Evolutionary conservation across 2,329 filamentous ascomycete species (phyloP).

Genomic region (Beauveria pseudobassiana): DNA sequence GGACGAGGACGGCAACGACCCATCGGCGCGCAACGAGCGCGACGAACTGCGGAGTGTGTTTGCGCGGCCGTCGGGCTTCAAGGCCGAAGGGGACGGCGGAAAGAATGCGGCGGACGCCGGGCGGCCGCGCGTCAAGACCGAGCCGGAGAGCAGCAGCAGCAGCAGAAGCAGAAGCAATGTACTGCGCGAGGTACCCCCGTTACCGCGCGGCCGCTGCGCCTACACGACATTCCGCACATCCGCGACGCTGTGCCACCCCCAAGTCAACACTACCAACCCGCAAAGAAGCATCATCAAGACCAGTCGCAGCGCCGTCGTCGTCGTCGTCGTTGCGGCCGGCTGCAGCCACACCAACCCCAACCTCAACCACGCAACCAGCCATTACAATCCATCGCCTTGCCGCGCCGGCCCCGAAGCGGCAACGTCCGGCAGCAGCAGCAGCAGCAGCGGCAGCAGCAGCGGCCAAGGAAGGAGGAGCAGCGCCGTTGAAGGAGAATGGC

Average conservation of each 20-base stretch:
- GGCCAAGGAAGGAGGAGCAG: not conserved
- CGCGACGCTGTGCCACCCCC: not conserved
- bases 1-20: conserved; percentile 52
- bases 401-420: not conserved
- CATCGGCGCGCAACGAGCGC: conserved; percentile 40
- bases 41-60: conserved; percentile 52
- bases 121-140: not conserved
- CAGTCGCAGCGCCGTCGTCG: no score
- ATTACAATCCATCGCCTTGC: not conserved
- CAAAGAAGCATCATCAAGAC: not conserved
- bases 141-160: not conserved
- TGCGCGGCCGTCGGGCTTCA: conserved; percentile 1
- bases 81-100: not conserved
- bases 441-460: not conserved
- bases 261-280: not conserved
- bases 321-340: no score
- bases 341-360: not conserved
- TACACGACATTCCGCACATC: not conserved
- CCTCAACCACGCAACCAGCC: not conserved
- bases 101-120: not conserved
- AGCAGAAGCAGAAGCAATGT: not conserved
- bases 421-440: not conserved
- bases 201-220: not conserved
- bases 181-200: not conserved
- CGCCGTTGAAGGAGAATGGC: not conserved